Evolutionary conservation across 2,329 filamentous ascomycete species (phyloP).

Genomic region (Neonectria coccinea): DNA sequence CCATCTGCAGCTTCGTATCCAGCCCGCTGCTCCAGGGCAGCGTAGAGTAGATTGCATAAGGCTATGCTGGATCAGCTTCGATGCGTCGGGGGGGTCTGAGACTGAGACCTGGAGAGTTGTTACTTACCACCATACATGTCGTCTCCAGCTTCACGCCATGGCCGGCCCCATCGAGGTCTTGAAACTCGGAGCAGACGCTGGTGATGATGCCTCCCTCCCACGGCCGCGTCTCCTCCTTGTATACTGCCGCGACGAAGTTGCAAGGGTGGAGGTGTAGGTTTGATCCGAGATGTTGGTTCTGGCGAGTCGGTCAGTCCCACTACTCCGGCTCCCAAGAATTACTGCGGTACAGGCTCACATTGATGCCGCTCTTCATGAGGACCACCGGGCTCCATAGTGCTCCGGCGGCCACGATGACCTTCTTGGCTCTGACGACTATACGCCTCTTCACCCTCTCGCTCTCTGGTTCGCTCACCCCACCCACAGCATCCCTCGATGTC

Average conservation of each 20-base stretch:
- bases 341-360: constrained; percentile 55
- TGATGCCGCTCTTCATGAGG: constrained; percentile 81
- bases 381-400: constrained; percentile 82
- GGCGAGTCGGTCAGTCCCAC: constrained; percentile 39
- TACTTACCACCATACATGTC: constrained; percentile 72
- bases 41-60: constrained; percentile 71
- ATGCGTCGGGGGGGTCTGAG: constrained; percentile 9
- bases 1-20: constrained; percentile 77
- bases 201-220: constrained; percentile 86
- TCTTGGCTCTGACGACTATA: constrained; percentile 81
- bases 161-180: constrained; percentile 82
- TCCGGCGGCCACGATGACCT: constrained; percentile 82
- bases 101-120: not conserved
- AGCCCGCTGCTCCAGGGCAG: constrained; percentile 76
- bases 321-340: constrained; percentile 1
- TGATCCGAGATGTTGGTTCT: constrained; percentile 83
- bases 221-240: constrained; percentile 75
- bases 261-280: constrained; percentile 88
- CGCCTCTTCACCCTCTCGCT: constrained; percentile 65
- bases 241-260: constrained; percentile 69
- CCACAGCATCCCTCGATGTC: constrained; percentile 75
- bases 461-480: constrained; percentile 64
- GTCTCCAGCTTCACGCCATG: constrained; percentile 88
- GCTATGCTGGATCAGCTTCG: constrained; percentile 56
- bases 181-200: constrained; percentile 78